Conservation (phyloP, 2,329 filamentous ascomycete genomes). For the Neocucurbitaria cava region DNA sequence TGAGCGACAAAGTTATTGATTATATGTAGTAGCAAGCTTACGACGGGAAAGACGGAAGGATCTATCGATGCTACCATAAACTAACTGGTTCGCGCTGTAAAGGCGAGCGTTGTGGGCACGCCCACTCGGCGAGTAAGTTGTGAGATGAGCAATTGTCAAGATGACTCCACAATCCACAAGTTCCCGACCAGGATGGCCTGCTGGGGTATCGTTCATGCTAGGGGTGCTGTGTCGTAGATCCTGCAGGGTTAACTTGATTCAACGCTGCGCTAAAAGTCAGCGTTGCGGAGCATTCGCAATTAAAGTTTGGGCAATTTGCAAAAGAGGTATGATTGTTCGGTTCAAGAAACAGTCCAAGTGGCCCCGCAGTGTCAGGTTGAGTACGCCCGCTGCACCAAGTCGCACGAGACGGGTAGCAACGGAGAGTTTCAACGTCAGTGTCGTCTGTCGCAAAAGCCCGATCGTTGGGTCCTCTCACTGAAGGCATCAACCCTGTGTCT, state of each 20-base stretch:
- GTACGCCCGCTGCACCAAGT: constrained; percentile 1
- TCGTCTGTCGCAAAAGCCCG: constrained; percentile 18
- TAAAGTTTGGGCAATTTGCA: not conserved
- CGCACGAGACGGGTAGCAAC: constrained; percentile 9
- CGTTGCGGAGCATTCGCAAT: not conserved
- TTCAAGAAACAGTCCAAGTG: constrained; percentile 4
- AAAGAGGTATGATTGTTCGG: not conserved
- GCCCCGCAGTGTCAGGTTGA: constrained; percentile 6
- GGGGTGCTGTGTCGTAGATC: not conserved
- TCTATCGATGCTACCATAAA: not conserved
- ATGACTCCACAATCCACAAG: not conserved
- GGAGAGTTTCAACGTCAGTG: constrained; percentile 14
- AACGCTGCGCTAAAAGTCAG: not conserved
- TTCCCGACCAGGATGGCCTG: not conserved
- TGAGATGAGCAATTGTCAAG: not conserved
- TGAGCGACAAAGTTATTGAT: not conserved
- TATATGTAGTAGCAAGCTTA: not conserved
- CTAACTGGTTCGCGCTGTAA: not conserved
- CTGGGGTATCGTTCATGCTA: not conserved
- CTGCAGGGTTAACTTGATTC: not conserved
- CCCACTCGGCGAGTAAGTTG: not conserved
- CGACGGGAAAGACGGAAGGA: not conserved
- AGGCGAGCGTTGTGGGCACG: not conserved
- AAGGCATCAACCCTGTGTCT: constrained; percentile 17
- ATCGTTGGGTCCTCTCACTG: constrained; percentile 16